Evolutionary conservation across 2,329 filamentous ascomycete genomes (phyloP).

Genomic region (Curvularia spicifera): DNA sequence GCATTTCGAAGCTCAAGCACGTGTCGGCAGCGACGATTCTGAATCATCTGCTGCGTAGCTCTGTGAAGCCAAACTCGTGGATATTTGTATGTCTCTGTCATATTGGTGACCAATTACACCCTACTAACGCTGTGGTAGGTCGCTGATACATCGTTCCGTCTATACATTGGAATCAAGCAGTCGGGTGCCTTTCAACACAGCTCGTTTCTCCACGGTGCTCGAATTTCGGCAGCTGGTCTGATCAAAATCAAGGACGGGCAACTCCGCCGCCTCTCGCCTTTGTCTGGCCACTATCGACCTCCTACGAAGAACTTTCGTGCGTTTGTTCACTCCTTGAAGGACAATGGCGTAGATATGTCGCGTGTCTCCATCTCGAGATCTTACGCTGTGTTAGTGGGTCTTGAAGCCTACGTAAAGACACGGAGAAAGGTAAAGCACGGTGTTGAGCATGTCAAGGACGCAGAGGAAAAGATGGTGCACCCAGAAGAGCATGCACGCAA

Average conservation of each 20-base stretch:
- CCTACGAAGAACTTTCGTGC: conserved; percentile 82
- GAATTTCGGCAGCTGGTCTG: conserved; percentile 81
- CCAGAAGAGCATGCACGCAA: conserved; percentile 63
- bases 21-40: conserved; percentile 75
- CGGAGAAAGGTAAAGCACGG: conserved; percentile 67
- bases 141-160: conserved; percentile 79
- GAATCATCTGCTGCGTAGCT: conserved; percentile 78
- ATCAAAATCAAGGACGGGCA: conserved; percentile 85
- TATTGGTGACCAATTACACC: neutral
- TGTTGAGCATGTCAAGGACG: conserved; percentile 58
- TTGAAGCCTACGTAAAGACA: conserved; percentile 79
- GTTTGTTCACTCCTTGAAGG: conserved; percentile 76
- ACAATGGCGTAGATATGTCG: conserved; percentile 78
- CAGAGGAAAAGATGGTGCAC: conserved; percentile 65
- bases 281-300: conserved; percentile 81
- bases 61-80: conserved; percentile 87
- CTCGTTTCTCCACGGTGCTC: conserved; percentile 82
- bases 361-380: conserved; percentile 79
- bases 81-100: conserved; percentile 68
- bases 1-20: conserved; percentile 67
- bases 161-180: conserved; percentile 91
- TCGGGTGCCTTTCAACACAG: conserved; percentile 89
- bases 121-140: conserved; percentile 48
- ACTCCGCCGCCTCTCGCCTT: conserved; percentile 72
- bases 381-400: conserved; percentile 80